These are phyloP conservation scores for Endotrypanum monterogeii DNA, from an alignment of 208 protist genomes.

Conservation along the genomic window DNA sequence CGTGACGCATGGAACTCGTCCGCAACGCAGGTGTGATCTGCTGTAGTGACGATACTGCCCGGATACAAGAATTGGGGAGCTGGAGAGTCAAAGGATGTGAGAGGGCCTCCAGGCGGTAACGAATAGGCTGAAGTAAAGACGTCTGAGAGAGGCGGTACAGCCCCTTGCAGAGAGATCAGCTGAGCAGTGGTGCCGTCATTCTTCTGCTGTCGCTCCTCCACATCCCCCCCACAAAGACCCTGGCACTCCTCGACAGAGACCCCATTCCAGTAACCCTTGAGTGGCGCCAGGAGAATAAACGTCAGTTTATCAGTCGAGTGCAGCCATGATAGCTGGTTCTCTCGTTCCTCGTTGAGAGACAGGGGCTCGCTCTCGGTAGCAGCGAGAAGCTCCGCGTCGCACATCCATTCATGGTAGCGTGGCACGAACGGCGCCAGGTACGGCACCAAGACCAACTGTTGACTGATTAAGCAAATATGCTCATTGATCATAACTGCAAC, in stretches of 20 bases:
- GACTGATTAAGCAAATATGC: slow-evolving; percentile 49
- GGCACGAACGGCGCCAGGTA: slow-evolving; percentile 83
- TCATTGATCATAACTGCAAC: slow-evolving; percentile 78
- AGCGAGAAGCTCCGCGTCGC: slow-evolving; percentile 57
- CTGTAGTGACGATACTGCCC: slow-evolving; percentile 20
- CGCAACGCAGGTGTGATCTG: slow-evolving; percentile 3
- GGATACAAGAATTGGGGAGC: neutral
- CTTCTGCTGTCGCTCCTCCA: neutral
- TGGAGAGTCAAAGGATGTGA: neutral
- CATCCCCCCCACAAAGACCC: neutral
- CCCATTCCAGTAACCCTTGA: neutral
- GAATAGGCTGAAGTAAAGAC: neutral
- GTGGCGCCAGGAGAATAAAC: slow-evolving; percentile 83
- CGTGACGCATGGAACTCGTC: neutral
- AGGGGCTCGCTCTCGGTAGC: slow-evolving; percentile 87
- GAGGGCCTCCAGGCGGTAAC: neutral
- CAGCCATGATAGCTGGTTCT: slow-evolving; percentile 88
- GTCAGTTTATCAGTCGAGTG: slow-evolving; percentile 84
- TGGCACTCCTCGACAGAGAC: neutral
- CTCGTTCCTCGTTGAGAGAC: slow-evolving; percentile 82
- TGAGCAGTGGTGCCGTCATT: neutral
- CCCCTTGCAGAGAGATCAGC: neutral
- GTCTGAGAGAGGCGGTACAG: slow-evolving; percentile 5
- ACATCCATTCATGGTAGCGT: slow-evolving; percentile 93
- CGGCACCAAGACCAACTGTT: slow-evolving; percentile 73